These are phyloP conservation scores for Solanum corneliomulleri DNA, from an alignment of 257 asterid genomes.

Conservation along the genomic window DNA sequence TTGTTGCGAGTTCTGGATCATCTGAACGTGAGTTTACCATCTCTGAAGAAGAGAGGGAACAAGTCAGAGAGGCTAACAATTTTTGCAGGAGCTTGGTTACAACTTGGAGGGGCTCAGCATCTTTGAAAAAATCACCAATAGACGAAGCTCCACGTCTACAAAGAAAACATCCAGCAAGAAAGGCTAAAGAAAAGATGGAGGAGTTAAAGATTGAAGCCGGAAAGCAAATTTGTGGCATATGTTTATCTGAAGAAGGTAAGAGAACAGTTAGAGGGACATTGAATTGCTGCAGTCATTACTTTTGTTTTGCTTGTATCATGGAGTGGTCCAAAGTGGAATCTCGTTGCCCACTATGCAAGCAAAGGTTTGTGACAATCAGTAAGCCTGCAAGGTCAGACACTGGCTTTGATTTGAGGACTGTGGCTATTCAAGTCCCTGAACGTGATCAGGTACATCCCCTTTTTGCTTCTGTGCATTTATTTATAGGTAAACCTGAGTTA, in stretches of 20 bases:
- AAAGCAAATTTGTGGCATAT: slow-evolving; percentile 85
- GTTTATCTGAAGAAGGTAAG: slow-evolving; percentile 81
- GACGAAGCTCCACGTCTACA: slow-evolving; percentile 25
- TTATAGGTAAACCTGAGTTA: not conserved
- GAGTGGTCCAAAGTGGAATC: slow-evolving; percentile 98
- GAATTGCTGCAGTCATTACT: slow-evolving; percentile 81
- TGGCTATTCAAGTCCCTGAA: slow-evolving; percentile 57
- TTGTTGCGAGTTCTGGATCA: slow-evolving; percentile 40
- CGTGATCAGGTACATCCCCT: slow-evolving; percentile 68
- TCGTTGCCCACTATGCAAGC: slow-evolving; percentile 92
- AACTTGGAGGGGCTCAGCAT: slow-evolving; percentile 36
- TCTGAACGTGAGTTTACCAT: slow-evolving; percentile 60
- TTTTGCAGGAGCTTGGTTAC: slow-evolving; percentile 27
- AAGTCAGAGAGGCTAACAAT: slow-evolving; percentile 57
- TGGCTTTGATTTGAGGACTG: slow-evolving; percentile 37
- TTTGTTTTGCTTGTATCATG: slow-evolving; percentile 87
- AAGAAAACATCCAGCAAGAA: slow-evolving; percentile 30
- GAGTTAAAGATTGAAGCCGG: slow-evolving; percentile 42
- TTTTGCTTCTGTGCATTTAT: not conserved
- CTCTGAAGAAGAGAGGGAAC: slow-evolving; percentile 95
- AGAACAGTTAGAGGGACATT: slow-evolving; percentile 58
- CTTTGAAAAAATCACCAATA: slow-evolving; percentile 14
- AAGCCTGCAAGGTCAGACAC: slow-evolving; percentile 43
- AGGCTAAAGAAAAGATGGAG: slow-evolving; percentile 66
- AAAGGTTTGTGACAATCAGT: slow-evolving; percentile 61